Percentiles rank a stretch among this genome's conserved stretches.
Evolutionary conservation across 345 rosid species (phyloP).

Genomic region (Lepidium aucheri): DNA sequence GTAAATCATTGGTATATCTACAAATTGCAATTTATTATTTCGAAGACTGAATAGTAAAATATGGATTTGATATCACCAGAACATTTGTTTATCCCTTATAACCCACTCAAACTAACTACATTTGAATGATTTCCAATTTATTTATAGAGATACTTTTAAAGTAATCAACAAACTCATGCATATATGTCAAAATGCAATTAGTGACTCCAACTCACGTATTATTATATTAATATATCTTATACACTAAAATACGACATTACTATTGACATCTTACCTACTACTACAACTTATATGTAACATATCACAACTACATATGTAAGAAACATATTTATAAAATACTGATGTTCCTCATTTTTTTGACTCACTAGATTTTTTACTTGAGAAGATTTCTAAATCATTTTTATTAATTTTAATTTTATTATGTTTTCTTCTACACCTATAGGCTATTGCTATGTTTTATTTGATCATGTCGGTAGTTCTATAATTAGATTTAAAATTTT

Average conservation of each 20-base stretch:
- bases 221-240: neutral
- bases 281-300: neutral
- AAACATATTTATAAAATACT: neutral
- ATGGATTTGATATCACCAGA: neutral
- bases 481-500: too few species aligned
- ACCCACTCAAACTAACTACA: slow-evolving; percentile 7
- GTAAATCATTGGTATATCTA: neutral
- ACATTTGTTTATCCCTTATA: neutral
- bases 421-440: too few species aligned
- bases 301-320: neutral
- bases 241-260: slow-evolving; percentile 1
- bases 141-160: neutral
- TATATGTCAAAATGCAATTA: slow-evolving; percentile 6
- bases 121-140: neutral
- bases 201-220: slow-evolving; percentile 8
- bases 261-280: slow-evolving; percentile 21
- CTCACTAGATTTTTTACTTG: too few species aligned
- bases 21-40: neutral
- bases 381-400: too few species aligned
- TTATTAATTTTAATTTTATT: too few species aligned
- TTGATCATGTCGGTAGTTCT: too few species aligned
- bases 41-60: neutral
- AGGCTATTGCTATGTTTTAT: too few species aligned
- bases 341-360: too few species aligned
- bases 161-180: slow-evolving; percentile 2